Percentiles rank a stretch among this genome's conserved stretches.
These are phyloP conservation scores for Pseudogymnoascus pannorum DNA, from an alignment of 2,329 filamentous ascomycete species.

Conservation along the genomic window DNA sequence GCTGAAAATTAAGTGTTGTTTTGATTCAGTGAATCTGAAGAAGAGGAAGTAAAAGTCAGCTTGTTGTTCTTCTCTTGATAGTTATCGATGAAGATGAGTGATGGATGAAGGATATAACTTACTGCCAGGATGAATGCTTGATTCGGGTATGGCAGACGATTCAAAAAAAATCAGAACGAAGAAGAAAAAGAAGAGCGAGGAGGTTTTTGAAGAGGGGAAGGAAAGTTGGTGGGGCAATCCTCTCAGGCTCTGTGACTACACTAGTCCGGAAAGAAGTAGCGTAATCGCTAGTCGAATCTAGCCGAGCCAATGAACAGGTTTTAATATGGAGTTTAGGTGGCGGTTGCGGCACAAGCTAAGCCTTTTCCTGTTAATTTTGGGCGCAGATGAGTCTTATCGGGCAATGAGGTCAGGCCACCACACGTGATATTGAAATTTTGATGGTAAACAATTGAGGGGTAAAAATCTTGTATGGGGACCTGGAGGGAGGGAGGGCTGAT, in stretches of 20 bases:
- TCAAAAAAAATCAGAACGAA: conserved; percentile 9
- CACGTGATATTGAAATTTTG: background rate
- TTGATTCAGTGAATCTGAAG: conserved; percentile 5
- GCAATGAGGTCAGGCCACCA: background rate
- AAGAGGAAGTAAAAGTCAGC: background rate
- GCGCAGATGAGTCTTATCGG: conserved; percentile 8
- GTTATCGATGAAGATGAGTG: background rate
- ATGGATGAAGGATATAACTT: background rate
- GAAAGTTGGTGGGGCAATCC: conserved; percentile 10
- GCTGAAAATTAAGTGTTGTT: conserved; percentile 9
- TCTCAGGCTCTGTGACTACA: conserved; percentile 4
- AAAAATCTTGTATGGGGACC: background rate
- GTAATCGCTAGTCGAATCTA: conserved; percentile 5
- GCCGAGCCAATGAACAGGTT: background rate
- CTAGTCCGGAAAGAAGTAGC: background rate
- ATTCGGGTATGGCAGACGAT: conserved; percentile 11
- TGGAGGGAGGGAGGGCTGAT: background rate
- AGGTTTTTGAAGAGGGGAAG: conserved; percentile 9
- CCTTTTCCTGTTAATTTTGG: conserved; percentile 6
- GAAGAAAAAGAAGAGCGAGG: conserved; percentile 10
- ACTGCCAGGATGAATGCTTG: conserved; percentile 11
- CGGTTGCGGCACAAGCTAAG: background rate
- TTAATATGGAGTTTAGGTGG: conserved; percentile 2
- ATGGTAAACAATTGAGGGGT: background rate
- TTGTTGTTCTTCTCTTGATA: background rate